Evolutionary conservation across 306 rosid genomes (phyloP), one percentile per base, ranked within the genome.

Genomic region (Astragalus membranaceus): DNA sequence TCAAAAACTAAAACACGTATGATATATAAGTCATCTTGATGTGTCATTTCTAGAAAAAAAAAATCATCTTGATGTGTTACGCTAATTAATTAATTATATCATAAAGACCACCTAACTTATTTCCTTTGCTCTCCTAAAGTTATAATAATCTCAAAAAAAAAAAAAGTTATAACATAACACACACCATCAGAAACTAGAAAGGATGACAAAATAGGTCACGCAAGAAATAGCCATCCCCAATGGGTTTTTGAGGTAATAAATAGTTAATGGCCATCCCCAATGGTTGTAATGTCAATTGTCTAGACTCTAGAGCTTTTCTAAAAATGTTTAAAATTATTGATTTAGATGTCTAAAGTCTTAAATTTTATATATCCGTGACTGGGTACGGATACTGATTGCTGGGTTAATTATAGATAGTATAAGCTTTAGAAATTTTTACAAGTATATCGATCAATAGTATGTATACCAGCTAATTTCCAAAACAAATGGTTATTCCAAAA

Each of bases 351-450:
- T n/a, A n/a, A n/a, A n/a, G 50, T 51, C 8, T 49, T 10, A 29
- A 14, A 0, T 14, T 67, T 35, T 67, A 47, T 67, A 5, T 48
- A 51, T 51, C 73, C 72, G 60, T 67, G 72, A 67, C 46, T n/a
- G 3, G 16, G 48, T 3, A 33, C 16, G 5, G 17, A 33, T 20
- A 14, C 33, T 23, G 20, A 13, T 33, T 33, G 6, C 37, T 33
- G 37, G 37, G 37, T 33, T 33, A 33, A 33, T 33, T 33, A 6
- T 33, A 33, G 1, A 33, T n/a, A n/a, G n/a, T n/a, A n/a, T n/a
- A n/a, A n/a, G n/a, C n/a, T n/a, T n/a, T n/a, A n/a, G n/a, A n/a
- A n/a, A n/a, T n/a, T n/a, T n/a, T n/a, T n/a, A n/a, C n/a, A n/a
- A n/a, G n/a, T n/a, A n/a, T n/a, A n/a, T n/a, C n/a, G n/a, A n/a